phyloP scores from a whole-genome alignment of 768 basidiomycete genomes.

The Pleurotus ostreatus region DNA sequence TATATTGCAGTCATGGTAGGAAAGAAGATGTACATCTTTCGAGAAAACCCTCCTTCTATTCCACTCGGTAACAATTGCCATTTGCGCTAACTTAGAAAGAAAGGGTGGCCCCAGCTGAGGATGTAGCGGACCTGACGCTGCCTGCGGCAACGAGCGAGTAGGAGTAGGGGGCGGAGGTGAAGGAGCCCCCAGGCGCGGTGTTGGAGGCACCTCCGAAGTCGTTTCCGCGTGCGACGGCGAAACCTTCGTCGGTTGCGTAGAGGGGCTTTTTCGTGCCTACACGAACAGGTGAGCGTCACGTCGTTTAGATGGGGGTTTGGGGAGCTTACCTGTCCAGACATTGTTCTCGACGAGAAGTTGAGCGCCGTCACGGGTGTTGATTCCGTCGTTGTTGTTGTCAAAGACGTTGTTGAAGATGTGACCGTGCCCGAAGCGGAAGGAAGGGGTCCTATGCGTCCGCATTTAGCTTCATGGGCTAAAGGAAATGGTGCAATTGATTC shows the following conservation, averaged over 20 bases:
- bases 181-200: constrained; percentile 29
- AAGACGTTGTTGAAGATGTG: constrained; percentile 46
- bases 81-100: constrained; percentile 17
- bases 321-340: constrained; percentile 32
- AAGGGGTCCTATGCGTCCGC: constrained; percentile 29
- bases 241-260: constrained; percentile 36
- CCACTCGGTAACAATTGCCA: no score
- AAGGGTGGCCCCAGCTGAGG: constrained; percentile 27
- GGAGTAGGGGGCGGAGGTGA: constrained; percentile 30
- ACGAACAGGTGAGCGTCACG: background rate
- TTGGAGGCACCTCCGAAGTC: constrained; percentile 29
- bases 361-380: no score
- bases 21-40: no score
- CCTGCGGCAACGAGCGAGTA: constrained; percentile 25
- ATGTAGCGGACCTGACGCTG: constrained; percentile 22
- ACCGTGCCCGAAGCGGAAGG: constrained; percentile 42
- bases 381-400: constrained; percentile 31
- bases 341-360: constrained; percentile 30
- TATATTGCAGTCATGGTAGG: no score
- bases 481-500: no score
- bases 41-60: no score
- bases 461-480: no score
- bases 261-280: constrained; percentile 32
- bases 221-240: constrained; percentile 34
- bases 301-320: background rate